Evolutionary conservation across 306 rosid species (phyloP).

Genomic region (Luffa acutangula): DNA sequence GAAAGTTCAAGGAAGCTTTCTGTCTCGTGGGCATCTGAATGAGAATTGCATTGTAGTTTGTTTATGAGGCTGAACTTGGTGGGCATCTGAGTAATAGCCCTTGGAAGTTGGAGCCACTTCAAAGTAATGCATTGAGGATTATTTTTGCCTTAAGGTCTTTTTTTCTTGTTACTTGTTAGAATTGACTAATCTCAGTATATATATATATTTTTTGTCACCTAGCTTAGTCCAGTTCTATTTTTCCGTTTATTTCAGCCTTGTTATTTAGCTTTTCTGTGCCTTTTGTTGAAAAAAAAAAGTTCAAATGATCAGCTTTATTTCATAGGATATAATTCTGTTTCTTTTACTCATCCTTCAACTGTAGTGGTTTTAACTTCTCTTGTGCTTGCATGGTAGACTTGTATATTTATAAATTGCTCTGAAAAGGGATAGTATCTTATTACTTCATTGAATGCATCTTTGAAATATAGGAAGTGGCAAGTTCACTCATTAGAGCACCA

Average conservation of each 20-base stretch:
- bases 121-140: background rate
- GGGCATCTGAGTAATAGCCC: background rate
- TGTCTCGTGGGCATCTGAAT: background rate
- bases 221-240: background rate
- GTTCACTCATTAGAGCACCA: background rate
- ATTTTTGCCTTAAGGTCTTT: background rate
- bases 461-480: background rate
- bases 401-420: background rate
- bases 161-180: background rate
- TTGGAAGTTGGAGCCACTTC: background rate
- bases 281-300: background rate
- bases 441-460: background rate
- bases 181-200: background rate
- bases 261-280: background rate
- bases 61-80: background rate
- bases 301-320: background rate
- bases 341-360: background rate
- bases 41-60: background rate
- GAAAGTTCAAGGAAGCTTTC: background rate
- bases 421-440: background rate
- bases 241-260: background rate
- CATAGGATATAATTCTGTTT: background rate
- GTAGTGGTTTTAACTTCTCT: background rate
- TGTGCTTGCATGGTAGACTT: background rate
- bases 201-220: background rate